Evolutionary conservation across 371 early-diverging fungal genomes (phyloP), one percentile per base, ranked within the genome.

Genomic region (Mortierella sp.): DNA sequence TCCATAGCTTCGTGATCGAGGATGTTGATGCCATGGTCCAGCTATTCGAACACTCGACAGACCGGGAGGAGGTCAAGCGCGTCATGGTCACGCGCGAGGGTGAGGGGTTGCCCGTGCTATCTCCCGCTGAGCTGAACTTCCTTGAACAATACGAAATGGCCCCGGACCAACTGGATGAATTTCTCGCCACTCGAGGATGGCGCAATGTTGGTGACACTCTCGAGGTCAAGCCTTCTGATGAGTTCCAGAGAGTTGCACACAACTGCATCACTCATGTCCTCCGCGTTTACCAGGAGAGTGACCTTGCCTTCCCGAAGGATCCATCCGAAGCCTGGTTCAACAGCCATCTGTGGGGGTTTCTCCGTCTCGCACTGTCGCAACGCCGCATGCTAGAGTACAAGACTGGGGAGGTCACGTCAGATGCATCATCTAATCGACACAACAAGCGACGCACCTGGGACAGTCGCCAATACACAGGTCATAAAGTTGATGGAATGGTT

Each of bases 1-100:
- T 65, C 37, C 59, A 65, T 25, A 53, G 58, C 37, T 65, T 65
- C 47, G 48, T 65, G 25, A 27, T 65, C 25, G 58, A 54, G 31
- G 65, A 58, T 28, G 48, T 54, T 21, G 58, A 57, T 19, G 54
- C 40, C 28, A 24, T 65, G 47, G 22, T 58, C 19, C 52, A 39
- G 46, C 41, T 65, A 19, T 53, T 57, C 22, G 58, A 57, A 39
- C 58, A 65, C 48, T 16, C 39, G 24, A 46, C 24, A 24, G 59
- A 58, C 65, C 51, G 37, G 25, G 54, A 53, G 51, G 54, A 62
- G 47, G 34, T 62, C 27, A 43, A 29, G 48, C 54, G 45, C 27
- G 44, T 47, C 53, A 50, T 52, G 65, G 14, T 52, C 29, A 53
- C 44, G 37, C 54, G 57, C 57, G 37, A 43, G 46, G 63, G 19